Percentiles rank a stretch among this genome's conserved stretches.
phyloP scores from a whole-genome alignment of 1,284 basidiomycete species.

The Athelia psychrophila region DNA sequence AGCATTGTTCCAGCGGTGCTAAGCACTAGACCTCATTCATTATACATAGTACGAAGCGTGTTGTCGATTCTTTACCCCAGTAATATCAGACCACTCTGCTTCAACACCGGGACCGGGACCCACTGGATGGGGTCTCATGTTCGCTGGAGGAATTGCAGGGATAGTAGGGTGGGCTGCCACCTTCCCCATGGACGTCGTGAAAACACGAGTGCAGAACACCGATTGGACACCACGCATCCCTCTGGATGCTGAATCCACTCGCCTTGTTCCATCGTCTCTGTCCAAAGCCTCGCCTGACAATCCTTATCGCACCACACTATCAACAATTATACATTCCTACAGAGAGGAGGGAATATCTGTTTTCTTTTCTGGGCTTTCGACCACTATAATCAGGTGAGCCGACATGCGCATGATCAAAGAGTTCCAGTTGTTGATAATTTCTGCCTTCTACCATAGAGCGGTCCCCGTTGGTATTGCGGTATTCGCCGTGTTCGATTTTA shows the following conservation, averaged over 20 bases:
- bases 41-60: conserved; percentile 67
- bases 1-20: conserved; percentile 17
- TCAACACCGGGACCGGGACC: conserved; percentile 46
- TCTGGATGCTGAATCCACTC: background rate
- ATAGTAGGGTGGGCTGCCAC: conserved; percentile 70
- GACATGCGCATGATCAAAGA: conserved; percentile 7
- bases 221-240: conserved; percentile 6
- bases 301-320: conserved; percentile 54
- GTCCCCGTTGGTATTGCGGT: conserved; percentile 58
- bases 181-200: conserved; percentile 84
- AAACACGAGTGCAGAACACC: conserved; percentile 78
- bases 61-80: conserved; percentile 48
- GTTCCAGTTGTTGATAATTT: background rate
- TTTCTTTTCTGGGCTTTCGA: conserved; percentile 74
- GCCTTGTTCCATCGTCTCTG: conserved; percentile 1
- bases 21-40: too few relatives aligned
- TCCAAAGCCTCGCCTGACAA: conserved; percentile 22
- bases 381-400: conserved; percentile 74
- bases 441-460: conserved; percentile 25
- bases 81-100: conserved; percentile 28
- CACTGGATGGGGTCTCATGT: conserved; percentile 59
- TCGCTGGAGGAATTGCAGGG: conserved; percentile 81
- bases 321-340: conserved; percentile 61
- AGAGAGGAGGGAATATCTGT: conserved; percentile 61
- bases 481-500: conserved; percentile 49